Conservation (phyloP, 1,284 basidiomycete species). For the Stygiomarasmius scandens region DNA sequence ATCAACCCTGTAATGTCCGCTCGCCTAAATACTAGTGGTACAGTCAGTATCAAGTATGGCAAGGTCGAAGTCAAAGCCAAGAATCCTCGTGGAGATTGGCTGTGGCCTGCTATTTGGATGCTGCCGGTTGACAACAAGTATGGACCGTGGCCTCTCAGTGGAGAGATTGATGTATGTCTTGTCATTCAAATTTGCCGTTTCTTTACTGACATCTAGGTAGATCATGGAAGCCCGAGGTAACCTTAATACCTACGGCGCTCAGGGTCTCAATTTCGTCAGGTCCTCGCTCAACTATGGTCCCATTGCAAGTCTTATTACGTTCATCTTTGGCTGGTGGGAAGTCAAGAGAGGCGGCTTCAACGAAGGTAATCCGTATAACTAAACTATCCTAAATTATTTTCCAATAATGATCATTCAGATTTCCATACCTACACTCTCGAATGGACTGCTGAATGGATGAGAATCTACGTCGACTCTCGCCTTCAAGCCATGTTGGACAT, state of each 20-base stretch:
- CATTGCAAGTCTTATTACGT: conserved; percentile 53
- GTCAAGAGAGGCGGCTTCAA: conserved; percentile 60
- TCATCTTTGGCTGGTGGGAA: conserved; percentile 71
- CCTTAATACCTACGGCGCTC: conserved; percentile 53
- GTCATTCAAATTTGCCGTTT: background rate
- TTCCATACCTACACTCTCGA: conserved; percentile 82
- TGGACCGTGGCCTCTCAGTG: conserved; percentile 72
- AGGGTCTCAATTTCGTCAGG: conserved; percentile 72
- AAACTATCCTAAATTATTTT: too few relatives aligned
- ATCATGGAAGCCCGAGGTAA: conserved; percentile 76
- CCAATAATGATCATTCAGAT: too few relatives aligned
- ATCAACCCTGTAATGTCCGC: conserved; percentile 81
- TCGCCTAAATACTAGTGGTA: conserved; percentile 73
- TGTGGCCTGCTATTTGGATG: conserved; percentile 82
- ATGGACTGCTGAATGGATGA: conserved; percentile 73
- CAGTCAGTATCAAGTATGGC: conserved; percentile 71
- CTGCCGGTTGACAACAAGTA: conserved; percentile 74
- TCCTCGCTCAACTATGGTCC: conserved; percentile 78
- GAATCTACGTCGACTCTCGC: conserved; percentile 72
- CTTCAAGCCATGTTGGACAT: conserved; percentile 35
- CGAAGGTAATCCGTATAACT: too few relatives aligned
- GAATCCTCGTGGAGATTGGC: conserved; percentile 61
- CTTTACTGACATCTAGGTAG: background rate
- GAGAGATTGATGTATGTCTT: conserved; percentile 60
- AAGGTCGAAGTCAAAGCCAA: conserved; percentile 78